These are phyloP conservation scores for Cicer bijugum DNA, from an alignment of 306 rosid species.

Conservation along the genomic window DNA sequence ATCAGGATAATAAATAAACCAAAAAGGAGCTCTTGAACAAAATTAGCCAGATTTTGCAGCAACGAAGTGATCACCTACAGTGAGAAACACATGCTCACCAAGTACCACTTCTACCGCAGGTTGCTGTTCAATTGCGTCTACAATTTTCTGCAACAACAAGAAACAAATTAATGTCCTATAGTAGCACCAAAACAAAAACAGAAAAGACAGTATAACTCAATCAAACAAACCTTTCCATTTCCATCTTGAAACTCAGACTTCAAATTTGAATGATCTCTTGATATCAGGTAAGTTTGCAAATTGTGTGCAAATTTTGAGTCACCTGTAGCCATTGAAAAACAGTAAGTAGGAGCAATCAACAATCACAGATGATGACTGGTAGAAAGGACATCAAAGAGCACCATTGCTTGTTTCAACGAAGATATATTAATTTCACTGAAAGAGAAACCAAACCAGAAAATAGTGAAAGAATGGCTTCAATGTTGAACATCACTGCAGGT, in stretches of 20 bases:
- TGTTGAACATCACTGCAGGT: conserved; percentile 63
- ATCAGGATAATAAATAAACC: background rate
- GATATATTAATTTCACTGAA: background rate
- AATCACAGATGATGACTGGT: background rate
- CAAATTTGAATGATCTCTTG: conserved; percentile 76
- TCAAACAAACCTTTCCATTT: conserved; percentile 81
- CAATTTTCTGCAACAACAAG: conserved; percentile 55
- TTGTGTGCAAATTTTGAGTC: conserved; percentile 53
- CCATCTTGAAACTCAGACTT: conserved; percentile 72
- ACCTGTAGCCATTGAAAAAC: conserved; percentile 55
- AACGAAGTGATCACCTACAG: conserved; percentile 63
- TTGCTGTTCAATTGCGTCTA: conserved; percentile 61
- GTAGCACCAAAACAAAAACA: background rate
- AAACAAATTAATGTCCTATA: conserved; percentile 2
- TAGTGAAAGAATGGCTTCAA: conserved; percentile 51
- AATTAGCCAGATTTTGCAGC: conserved; percentile 38
- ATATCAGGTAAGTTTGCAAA: conserved; percentile 63
- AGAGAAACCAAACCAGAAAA: conserved; percentile 57
- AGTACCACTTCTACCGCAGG: conserved; percentile 62
- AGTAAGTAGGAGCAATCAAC: conserved; percentile 30
- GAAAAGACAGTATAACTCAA: background rate
- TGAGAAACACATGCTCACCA: conserved; percentile 67
- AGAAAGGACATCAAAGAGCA: background rate
- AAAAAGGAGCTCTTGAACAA: conserved; percentile 18
- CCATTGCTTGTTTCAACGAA: background rate